Evolutionary conservation across 108 stramenopile genomes (phyloP), one percentile per base, ranked within the genome.

Genomic region (Cyclotella cryptica): DNA sequence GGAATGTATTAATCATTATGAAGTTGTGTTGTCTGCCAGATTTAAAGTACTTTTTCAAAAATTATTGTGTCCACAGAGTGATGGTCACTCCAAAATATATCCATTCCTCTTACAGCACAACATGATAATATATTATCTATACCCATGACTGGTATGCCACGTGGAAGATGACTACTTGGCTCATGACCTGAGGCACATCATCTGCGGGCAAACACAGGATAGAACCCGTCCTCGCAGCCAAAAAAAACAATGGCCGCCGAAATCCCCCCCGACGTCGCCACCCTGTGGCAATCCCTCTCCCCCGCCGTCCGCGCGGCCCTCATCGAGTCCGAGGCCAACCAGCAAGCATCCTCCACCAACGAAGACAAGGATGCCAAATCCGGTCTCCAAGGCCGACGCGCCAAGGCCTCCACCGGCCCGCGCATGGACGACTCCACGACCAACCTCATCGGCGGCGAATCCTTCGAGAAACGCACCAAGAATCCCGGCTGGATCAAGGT

Each of bases 401-500:
- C 93, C 87, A 91, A 85, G 28, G 88, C 89, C n/a, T 81, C 86
- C 52, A 71, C 74, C 21, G 92, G 93, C 62, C 93, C 96, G 3
- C 88, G 88, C 19, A 93, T 93, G 85, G 93, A 94, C 44, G 80
- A 86, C 26, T 58, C 74, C 30, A 57, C 80, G 22, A 28, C 72
- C 45, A 69, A 51, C 30, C 64, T 77, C 22, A 93, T 96, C 72
- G 95, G 95, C n/a, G 91, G 92, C 41, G 88, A 85, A 64, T 91
- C 90, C 63, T 96, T 93, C 73, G 59, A 64, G 12, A 71, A 70
- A 11, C 87, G 95, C 24, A 83, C 80, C 35, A 24, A 72, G 3
- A 90, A 92, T 71, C 91, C 95, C 9, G 69, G 46, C 2, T 96
- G 90, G 90, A 68, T 96, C 28, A 84, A 90, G 54, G 70, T 84